Evolutionary conservation across 306 rosid genomes (phyloP).

Genomic region (Potentilla sterilis): DNA sequence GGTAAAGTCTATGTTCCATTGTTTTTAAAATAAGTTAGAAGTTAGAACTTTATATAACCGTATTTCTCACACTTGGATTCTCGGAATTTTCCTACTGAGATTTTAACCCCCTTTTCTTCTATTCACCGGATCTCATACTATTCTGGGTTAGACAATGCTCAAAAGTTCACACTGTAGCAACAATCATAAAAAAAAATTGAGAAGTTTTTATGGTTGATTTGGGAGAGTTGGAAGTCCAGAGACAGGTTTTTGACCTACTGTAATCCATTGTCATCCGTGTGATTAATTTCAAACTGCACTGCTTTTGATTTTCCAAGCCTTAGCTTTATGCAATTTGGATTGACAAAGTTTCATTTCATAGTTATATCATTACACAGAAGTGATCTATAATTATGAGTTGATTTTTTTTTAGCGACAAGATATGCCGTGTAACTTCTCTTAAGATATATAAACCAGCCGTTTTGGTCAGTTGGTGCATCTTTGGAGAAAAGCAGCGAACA

Average conservation of each 20-base stretch:
- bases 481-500: too few species aligned
- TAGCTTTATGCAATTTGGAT: too few species aligned
- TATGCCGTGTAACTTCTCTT: too few species aligned
- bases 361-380: too few species aligned
- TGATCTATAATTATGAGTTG: too few species aligned
- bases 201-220: too few species aligned
- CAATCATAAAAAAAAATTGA: background rate
- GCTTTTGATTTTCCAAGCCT: too few species aligned
- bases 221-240: background rate
- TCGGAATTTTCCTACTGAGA: background rate
- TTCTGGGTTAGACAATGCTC: background rate
- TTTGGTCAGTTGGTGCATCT: too few species aligned
- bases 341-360: too few species aligned
- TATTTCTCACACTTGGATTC: background rate
- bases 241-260: background rate
- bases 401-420: too few species aligned
- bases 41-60: background rate
- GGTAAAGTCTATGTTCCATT: background rate
- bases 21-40: conserved; percentile 7
- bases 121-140: background rate
- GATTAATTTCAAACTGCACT: too few species aligned
- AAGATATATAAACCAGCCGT: too few species aligned
- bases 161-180: background rate
- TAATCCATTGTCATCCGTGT: background rate
- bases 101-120: background rate